Conservation (phyloP, 345 rosid species). For the Eutrema heterophyllum region DNA sequence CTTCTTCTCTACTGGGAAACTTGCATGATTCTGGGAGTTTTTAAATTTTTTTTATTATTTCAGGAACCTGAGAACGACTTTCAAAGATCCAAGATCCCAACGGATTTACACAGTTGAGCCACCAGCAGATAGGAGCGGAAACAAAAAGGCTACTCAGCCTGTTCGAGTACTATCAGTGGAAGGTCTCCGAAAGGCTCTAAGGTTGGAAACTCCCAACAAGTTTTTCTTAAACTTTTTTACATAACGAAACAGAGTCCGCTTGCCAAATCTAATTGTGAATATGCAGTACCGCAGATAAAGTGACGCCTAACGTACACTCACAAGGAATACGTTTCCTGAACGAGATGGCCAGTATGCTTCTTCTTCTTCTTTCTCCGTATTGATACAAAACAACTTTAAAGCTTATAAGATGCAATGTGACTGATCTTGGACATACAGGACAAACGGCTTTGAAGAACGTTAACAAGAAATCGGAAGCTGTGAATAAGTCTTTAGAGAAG, state of each 20-base stretch:
- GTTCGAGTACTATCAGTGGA: constrained; percentile 65
- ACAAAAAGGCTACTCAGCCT: constrained; percentile 46
- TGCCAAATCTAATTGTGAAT: neutral
- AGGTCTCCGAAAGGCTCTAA: constrained; percentile 73
- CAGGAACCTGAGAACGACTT: constrained; percentile 71
- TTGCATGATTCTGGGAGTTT: neutral
- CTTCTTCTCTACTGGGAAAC: neutral
- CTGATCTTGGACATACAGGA: constrained; percentile 34
- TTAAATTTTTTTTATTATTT: neutral
- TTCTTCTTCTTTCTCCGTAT: constrained; percentile 8
- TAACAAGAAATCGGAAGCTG: constrained; percentile 35
- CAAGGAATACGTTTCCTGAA: constrained; percentile 90
- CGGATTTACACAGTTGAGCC: constrained; percentile 75
- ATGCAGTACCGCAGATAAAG: constrained; percentile 76
- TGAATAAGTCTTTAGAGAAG: constrained; percentile 33
- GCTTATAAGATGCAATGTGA: neutral
- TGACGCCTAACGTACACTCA: constrained; percentile 74
- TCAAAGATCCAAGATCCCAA: constrained; percentile 42
- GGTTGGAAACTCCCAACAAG: constrained; percentile 36
- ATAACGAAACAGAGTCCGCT: neutral
- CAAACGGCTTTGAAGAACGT: constrained; percentile 34
- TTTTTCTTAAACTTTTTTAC: neutral
- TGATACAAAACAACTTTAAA: neutral
- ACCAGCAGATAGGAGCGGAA: constrained; percentile 39
- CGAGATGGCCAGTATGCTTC: constrained; percentile 62